Base-by-base conservation (phyloP, 768 basidiomycete species). In the Pisolithus albus region DNA sequence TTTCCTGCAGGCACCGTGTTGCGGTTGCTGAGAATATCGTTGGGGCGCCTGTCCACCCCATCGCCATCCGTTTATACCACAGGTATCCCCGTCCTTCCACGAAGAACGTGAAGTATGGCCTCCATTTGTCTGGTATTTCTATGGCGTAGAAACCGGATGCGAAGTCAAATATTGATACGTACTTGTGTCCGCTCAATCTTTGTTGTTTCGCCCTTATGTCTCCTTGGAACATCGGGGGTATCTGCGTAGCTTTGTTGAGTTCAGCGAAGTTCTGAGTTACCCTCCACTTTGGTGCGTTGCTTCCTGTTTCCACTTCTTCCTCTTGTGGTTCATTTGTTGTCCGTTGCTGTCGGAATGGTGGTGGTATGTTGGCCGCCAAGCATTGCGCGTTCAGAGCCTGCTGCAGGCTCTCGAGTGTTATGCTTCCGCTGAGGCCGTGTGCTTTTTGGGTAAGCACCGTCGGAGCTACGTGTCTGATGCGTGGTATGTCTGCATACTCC, bases 391-490 rank as follows among this genome's bases (percentile, higher is more conserved):
- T 73, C 3, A 72, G 60, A 0, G 32, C 13, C 32, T 66, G 62
- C 37, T 65, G 57, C 0, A 76, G 63, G 34, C 74, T 70, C 2
- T 70, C 68, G 0, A 68, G 28, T 0, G 64, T 58, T 0, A 74
- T 46, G 0, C 72, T 69, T 0, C 52, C 59, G 4, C 23, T 41
- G 0, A 58, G 57, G 5, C 67, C 60, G 21, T 71, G 68, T 6
- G 57, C 68, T 47, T 77, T 76, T 50, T 67, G 59, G 0, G 70
- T 71, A 0, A 78, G 56, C 0, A 62, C 71, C 0, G 66, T 73
- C 0, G 62, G 62, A 41, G 23, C 7, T 5, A 39, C 15, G 6
- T 41, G 38, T 7, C 6, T 39, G 16, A 40, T 38, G 7, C 23
- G 19, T 15, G 26, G 16, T 5, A 55, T 55, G 4, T 52, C 21